Percentiles rank a stretch among this genome's conserved stretches.
These are phyloP conservation scores for Elsinoe fawcettii DNA, from an alignment of 2,329 filamentous ascomycete species.

Conservation along the genomic window DNA sequence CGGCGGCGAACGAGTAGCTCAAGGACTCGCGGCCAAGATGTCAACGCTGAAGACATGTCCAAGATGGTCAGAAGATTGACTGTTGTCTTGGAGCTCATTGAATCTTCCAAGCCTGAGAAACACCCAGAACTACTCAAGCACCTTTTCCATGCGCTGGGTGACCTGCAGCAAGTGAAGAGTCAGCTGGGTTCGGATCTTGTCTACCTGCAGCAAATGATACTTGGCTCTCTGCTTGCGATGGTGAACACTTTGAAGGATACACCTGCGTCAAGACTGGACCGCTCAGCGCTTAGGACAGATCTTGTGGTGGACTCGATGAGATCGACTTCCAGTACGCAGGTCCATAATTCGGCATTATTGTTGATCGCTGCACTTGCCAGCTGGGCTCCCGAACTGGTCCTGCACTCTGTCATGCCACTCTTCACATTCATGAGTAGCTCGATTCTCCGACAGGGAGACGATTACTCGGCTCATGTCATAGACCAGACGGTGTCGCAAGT, in stretches of 20 bases:
- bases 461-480: conserved; percentile 94
- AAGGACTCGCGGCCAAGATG: conserved; percentile 54
- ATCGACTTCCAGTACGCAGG: conserved; percentile 81
- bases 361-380: conserved; percentile 80
- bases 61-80: conserved; percentile 68
- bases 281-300: conserved; percentile 75
- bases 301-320: conserved; percentile 90
- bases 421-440: conserved; percentile 97
- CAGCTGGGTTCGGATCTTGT: conserved; percentile 79
- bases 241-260: conserved; percentile 61
- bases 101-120: conserved; percentile 65
- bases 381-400: conserved; percentile 79
- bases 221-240: conserved; percentile 76
- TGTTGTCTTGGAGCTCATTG: conserved; percentile 80
- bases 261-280: conserved; percentile 52
- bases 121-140: conserved; percentile 70
- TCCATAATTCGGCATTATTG: conserved; percentile 84
- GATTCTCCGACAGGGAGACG: conserved; percentile 83
- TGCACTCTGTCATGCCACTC: conserved; percentile 98
- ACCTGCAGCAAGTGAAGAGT: conserved; percentile 75
- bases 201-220: conserved; percentile 78
- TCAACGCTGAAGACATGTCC: conserved; percentile 58
- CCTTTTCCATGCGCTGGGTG: conserved; percentile 76
- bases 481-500: conserved; percentile 90
- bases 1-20: conserved; percentile 69